Conservation (phyloP, 2,329 filamentous ascomycete genomes). For the Cyclaneusma minus region DNA sequence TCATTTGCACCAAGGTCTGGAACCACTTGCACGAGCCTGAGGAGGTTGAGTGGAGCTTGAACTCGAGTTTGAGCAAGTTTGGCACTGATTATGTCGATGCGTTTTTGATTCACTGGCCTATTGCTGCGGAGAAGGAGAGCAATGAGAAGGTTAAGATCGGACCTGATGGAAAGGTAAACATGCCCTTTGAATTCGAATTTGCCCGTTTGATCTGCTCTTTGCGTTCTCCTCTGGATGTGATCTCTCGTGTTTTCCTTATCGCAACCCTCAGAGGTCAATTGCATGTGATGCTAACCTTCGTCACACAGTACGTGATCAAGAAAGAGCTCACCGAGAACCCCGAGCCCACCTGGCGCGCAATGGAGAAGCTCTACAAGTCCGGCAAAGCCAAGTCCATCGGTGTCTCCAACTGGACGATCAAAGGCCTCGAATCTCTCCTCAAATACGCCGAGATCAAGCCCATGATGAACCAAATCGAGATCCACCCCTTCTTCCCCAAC, state of each 20-base stretch:
- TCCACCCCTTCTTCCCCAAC: conserved; percentile 58
- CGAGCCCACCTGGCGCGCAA: conserved; percentile 54
- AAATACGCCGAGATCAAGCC: conserved; percentile 29
- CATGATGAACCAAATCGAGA: conserved; percentile 44
- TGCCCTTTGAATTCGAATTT: too few relatives aligned
- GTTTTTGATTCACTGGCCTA: conserved; percentile 71
- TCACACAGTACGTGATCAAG: conserved; percentile 41
- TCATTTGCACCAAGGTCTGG: conserved; percentile 79
- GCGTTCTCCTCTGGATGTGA: too few relatives aligned
- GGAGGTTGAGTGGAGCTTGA: conserved; percentile 50
- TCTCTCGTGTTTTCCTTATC: too few relatives aligned
- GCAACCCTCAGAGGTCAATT: conserved; percentile 1
- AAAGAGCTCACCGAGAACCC: conserved; percentile 51
- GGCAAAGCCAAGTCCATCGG: conserved; percentile 44
- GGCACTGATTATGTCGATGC: conserved; percentile 70
- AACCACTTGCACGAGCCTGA: conserved; percentile 51
- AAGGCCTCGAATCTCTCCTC: conserved; percentile 37
- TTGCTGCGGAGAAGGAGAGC: conserved; percentile 60
- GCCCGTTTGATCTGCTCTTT: too few relatives aligned
- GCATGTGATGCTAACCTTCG: conserved; percentile 6
- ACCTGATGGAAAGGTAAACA: conserved; percentile 30
- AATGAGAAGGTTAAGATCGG: conserved; percentile 42
- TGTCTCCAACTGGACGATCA: conserved; percentile 39
- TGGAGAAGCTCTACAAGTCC: conserved; percentile 47
- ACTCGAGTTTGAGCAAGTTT: conserved; percentile 55